These are phyloP conservation scores for Cercospora janseana DNA, from an alignment of 2,329 filamentous ascomycete species.

Conservation along the genomic window DNA sequence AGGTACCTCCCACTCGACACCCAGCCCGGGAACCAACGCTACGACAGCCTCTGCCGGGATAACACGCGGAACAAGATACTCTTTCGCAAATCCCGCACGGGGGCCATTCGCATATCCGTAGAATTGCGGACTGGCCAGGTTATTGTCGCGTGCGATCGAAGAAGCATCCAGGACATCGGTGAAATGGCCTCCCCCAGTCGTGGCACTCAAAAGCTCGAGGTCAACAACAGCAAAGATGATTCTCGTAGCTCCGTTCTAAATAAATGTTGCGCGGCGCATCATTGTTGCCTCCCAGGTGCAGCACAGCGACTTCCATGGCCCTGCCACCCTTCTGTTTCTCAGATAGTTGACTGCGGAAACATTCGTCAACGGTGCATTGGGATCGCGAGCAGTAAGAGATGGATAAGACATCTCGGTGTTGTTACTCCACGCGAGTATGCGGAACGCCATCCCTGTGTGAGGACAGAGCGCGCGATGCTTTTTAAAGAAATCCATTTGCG, in stretches of 20 bases:
- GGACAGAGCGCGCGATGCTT: constrained; percentile 1
- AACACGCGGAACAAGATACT: constrained; percentile 7
- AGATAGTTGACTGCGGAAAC: constrained; percentile 1
- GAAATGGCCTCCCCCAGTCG: background rate
- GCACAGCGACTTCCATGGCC: constrained; percentile 1
- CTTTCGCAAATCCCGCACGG: constrained; percentile 5
- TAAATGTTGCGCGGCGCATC: background rate
- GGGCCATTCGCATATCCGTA: constrained; percentile 6
- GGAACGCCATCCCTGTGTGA: background rate
- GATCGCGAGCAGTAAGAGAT: background rate
- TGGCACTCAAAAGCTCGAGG: background rate
- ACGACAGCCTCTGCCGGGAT: constrained; percentile 6
- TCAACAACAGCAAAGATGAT: background rate
- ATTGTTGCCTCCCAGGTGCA: constrained; percentile 2
- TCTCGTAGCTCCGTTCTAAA: background rate
- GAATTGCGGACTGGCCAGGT: constrained; percentile 3
- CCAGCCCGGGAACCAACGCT: background rate
- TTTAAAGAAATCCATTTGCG: constrained; percentile 1
- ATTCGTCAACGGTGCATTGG: background rate
- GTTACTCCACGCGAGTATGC: background rate
- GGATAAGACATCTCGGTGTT: background rate
- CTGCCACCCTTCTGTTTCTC: background rate
- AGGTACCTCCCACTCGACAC: background rate
- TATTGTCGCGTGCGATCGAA: background rate
- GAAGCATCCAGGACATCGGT: background rate